These are phyloP conservation scores for Tolypocladium ovalisporum DNA, from an alignment of 2,329 filamentous ascomycete genomes.

Conservation along the genomic window DNA sequence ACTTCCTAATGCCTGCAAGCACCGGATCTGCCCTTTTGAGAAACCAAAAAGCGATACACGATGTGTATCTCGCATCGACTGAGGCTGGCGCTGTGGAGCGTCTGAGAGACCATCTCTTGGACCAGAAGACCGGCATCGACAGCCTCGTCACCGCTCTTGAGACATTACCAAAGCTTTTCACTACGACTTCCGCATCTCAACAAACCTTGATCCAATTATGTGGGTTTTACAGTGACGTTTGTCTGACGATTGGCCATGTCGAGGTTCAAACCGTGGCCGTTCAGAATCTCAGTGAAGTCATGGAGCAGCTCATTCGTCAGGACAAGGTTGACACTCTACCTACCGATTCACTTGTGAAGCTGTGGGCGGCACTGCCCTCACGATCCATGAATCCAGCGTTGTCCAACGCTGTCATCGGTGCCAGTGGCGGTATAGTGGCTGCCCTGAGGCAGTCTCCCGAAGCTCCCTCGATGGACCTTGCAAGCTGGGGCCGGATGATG, in stretches of 20 bases:
- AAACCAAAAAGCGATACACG: conserved; percentile 24
- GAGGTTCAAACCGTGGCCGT: conserved; percentile 38
- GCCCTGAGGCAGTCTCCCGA: conserved; percentile 14
- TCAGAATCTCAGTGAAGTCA: conserved; percentile 31
- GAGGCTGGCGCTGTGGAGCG: conserved; percentile 9
- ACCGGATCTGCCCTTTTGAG: conserved; percentile 26
- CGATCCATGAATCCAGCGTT: conserved; percentile 35
- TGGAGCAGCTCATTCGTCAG: conserved; percentile 28
- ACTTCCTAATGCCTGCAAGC: conserved; percentile 7
- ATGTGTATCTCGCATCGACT: conserved; percentile 22
- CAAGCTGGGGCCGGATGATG: conserved; percentile 39
- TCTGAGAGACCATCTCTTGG: conserved; percentile 17
- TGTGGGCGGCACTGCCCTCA: conserved; percentile 29
- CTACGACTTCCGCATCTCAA: conserved; percentile 13
- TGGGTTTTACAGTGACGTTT: conserved; percentile 31
- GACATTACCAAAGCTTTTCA: conserved; percentile 18
- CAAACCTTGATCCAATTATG: conserved; percentile 22
- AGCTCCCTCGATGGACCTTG: conserved; percentile 10
- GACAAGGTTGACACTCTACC: conserved; percentile 18
- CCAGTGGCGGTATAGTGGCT: conserved; percentile 33
- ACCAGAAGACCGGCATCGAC: conserved; percentile 17
- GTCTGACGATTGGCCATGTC: conserved; percentile 22
- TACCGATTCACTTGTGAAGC: conserved; percentile 17
- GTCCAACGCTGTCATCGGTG: conserved; percentile 36
- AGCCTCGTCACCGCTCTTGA: conserved; percentile 26